phyloP scores from a whole-genome alignment of 805 yeast genomes.

The Hyphopichia homilentoma region DNA sequence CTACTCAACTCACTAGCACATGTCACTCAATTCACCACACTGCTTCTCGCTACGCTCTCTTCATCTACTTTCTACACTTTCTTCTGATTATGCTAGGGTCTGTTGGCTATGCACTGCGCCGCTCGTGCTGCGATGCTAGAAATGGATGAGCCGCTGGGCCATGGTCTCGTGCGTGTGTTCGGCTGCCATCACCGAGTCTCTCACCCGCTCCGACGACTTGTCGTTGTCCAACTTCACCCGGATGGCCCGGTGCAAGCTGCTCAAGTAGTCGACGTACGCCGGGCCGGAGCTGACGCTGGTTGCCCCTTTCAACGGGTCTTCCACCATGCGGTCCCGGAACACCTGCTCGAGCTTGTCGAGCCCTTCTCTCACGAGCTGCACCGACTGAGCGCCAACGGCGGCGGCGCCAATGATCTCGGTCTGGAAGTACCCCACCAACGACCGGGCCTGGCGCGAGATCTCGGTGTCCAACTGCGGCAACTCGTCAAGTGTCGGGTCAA shows the following conservation, averaged over 20 bases:
- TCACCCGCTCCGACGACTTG: slow-evolving; percentile 25
- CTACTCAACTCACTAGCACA: not conserved
- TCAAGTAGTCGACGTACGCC: slow-evolving; percentile 65
- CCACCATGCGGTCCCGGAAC: slow-evolving; percentile 62
- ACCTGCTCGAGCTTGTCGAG: slow-evolving; percentile 53
- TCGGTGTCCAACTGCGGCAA: slow-evolving; percentile 70
- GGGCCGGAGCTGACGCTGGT: slow-evolving; percentile 34
- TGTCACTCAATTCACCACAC: too few relatives aligned
- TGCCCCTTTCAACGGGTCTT: slow-evolving; percentile 55
- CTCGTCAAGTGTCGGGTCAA: slow-evolving; percentile 50
- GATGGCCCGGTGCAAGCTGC: slow-evolving; percentile 63
- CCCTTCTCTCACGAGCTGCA: slow-evolving; percentile 63
- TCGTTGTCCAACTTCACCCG: slow-evolving; percentile 50
- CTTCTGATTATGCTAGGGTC: not conserved
- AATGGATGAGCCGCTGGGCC: slow-evolving; percentile 38
- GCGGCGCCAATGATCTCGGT: slow-evolving; percentile 23
- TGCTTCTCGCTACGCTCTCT: too few relatives aligned
- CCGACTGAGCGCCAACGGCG: slow-evolving; percentile 30
- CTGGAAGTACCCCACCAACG: slow-evolving; percentile 55
- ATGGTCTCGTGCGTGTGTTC: slow-evolving; percentile 28
- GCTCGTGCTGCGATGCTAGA: slow-evolving; percentile 11
- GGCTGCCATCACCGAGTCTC: slow-evolving; percentile 22
- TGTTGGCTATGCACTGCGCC: not conserved
- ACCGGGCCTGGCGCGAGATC: slow-evolving; percentile 64
- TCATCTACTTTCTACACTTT: not conserved